These are phyloP conservation scores for Collariella sp. DNA, from an alignment of 495 filamentous ascomycete species.

Conservation along the genomic window DNA sequence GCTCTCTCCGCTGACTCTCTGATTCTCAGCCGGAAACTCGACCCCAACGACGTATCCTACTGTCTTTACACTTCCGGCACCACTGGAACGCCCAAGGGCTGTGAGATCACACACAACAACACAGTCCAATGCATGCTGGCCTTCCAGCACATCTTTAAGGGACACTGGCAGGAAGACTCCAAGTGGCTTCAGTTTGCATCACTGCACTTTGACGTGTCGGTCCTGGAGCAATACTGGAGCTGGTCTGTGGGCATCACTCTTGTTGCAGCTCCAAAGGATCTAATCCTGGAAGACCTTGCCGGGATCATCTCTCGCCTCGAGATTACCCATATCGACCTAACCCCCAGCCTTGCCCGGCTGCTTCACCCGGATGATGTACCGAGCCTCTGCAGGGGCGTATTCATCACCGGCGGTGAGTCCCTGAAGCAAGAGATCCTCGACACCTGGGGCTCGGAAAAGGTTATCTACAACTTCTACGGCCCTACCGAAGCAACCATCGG, in stretches of 20 bases:
- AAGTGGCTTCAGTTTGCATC: constrained; percentile 82
- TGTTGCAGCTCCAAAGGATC: constrained; percentile 64
- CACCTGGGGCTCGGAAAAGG: constrained; percentile 52
- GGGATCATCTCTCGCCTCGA: constrained; percentile 56
- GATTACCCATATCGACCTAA: constrained; percentile 83
- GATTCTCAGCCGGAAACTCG: constrained; percentile 18
- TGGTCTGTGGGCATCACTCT: constrained; percentile 80
- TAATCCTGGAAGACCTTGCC: constrained; percentile 69
- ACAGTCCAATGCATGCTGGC: constrained; percentile 67
- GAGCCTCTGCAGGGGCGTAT: constrained; percentile 57
- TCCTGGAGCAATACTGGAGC: constrained; percentile 82
- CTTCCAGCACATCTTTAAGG: constrained; percentile 59
- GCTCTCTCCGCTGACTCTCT: constrained; percentile 17
- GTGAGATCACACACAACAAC: constrained; percentile 65
- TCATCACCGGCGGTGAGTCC: constrained; percentile 68
- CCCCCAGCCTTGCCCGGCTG: constrained; percentile 55
- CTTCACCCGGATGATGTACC: constrained; percentile 61
- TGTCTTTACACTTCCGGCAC: constrained; percentile 79
- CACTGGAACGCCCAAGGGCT: constrained; percentile 73
- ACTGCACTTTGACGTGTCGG: constrained; percentile 82
- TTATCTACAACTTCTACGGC: constrained; percentile 72
- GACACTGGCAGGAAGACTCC: constrained; percentile 59
- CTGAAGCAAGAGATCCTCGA: constrained; percentile 66
- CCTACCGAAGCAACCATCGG: constrained; percentile 91
- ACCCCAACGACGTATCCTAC: constrained; percentile 50